Percentiles rank a stretch among this genome's conserved stretches.
phyloP scores from a whole-genome alignment of 2,329 filamentous ascomycete species.

The Aspergillus pseudoglaucus region DNA sequence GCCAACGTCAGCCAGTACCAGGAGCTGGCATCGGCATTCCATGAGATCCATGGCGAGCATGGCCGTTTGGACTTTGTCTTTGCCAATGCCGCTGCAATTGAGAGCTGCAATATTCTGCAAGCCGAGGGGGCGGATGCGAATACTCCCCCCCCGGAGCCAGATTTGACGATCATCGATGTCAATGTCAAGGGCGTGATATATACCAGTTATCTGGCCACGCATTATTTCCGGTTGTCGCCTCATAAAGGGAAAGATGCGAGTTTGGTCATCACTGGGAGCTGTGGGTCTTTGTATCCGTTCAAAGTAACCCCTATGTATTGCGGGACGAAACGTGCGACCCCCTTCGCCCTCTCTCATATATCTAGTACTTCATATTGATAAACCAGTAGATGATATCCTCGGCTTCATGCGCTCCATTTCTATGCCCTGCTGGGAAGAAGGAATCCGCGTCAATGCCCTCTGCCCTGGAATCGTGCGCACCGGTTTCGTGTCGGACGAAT shows the following conservation, averaged over 20 bases:
- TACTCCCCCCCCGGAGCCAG: conserved; percentile 24
- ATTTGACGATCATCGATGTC: conserved; percentile 33
- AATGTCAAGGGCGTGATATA: conserved; percentile 39
- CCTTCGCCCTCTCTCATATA: not conserved
- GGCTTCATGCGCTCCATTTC: conserved; percentile 36
- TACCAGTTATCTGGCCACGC: conserved; percentile 35
- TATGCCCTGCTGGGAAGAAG: conserved; percentile 25
- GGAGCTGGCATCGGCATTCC: conserved; percentile 29
- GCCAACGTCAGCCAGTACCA: conserved; percentile 34
- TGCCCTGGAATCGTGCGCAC: conserved; percentile 23
- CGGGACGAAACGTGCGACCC: conserved; percentile 28
- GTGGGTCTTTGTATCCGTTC: conserved; percentile 32
- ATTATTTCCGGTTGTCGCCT: conserved; percentile 33
- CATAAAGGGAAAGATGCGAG: conserved; percentile 17
- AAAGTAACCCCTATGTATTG: conserved; percentile 33
- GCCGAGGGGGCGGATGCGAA: conserved; percentile 32
- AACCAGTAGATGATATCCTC: conserved; percentile 24
- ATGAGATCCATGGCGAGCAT: conserved; percentile 29
- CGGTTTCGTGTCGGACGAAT: conserved; percentile 9
- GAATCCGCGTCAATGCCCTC: conserved; percentile 33
- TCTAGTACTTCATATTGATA: not conserved
- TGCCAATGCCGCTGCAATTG: conserved; percentile 39
- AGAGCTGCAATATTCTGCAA: conserved; percentile 15
- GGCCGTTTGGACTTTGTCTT: conserved; percentile 44
- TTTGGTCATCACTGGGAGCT: conserved; percentile 33